Conservation (phyloP, 129 eudicot genomes). For the Mikania micrantha region DNA sequence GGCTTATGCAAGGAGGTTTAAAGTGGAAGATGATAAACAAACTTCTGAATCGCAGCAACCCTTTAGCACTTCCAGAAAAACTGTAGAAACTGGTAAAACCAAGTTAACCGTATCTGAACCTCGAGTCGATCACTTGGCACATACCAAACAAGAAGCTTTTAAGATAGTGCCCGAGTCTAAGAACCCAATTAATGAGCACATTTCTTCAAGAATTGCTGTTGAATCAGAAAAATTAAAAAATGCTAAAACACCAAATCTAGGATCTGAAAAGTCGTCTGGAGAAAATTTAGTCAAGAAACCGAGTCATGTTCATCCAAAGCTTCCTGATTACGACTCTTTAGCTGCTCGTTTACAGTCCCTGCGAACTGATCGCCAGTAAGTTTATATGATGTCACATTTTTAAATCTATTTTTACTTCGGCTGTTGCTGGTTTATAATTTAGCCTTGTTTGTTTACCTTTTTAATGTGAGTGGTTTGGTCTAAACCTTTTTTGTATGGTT, state of each 20-base stretch:
- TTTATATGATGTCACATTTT: neutral
- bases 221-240: constrained; percentile 9
- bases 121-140: neutral
- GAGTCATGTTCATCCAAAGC: constrained; percentile 93
- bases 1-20: constrained; percentile 1
- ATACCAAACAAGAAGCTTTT: constrained; percentile 6
- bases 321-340: constrained; percentile 70
- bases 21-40: constrained; percentile 7
- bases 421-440: neutral
- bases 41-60: constrained; percentile 19
- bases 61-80: constrained; percentile 4
- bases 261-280: neutral
- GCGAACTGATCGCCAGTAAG: constrained; percentile 36
- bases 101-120: neutral
- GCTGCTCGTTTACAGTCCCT: constrained; percentile 56
- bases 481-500: neutral
- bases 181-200: constrained; percentile 6
- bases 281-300: constrained; percentile 32
- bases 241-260: constrained; percentile 7
- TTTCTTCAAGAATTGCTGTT: neutral
- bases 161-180: neutral
- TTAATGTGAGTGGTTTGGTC: neutral
- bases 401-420: neutral
- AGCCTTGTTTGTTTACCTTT: constrained; percentile 4
- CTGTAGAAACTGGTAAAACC: constrained; percentile 14